Evolutionary conservation across 208 protist genomes (phyloP).

Genomic region (Leishmania lainsoni): DNA sequence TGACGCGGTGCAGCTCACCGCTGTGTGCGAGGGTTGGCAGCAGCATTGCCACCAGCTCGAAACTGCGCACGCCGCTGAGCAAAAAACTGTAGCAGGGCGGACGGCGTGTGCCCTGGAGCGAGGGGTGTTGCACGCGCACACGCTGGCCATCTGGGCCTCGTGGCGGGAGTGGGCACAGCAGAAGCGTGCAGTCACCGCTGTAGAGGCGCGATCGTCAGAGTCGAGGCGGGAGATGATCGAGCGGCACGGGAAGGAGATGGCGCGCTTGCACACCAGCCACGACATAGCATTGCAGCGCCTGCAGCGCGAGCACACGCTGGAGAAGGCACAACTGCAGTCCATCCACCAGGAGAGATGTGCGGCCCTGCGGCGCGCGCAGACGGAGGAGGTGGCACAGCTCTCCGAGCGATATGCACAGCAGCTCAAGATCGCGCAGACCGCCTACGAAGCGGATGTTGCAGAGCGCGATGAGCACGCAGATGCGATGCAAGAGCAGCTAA

Average conservation of each 20-base stretch:
- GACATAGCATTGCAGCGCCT: constrained; percentile 4
- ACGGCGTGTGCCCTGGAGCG: constrained; percentile 17
- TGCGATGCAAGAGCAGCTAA: constrained; percentile 6
- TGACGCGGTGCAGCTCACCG: constrained; percentile 27
- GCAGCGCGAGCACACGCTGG: constrained; percentile 13
- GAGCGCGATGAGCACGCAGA: constrained; percentile 1
- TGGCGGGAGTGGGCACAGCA: constrained; percentile 14
- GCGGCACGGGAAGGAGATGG: constrained; percentile 14
- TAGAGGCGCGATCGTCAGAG: not conserved
- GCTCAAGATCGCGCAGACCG: not conserved
- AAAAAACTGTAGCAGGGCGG: not conserved
- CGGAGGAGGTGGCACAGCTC: constrained; percentile 16
- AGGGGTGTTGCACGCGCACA: constrained; percentile 15
- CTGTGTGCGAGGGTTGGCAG: constrained; percentile 38
- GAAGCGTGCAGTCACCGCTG: not conserved
- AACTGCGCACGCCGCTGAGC: not conserved
- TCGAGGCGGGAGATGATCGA: not conserved
- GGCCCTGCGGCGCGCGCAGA: constrained; percentile 17
- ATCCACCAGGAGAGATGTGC: constrained; percentile 29
- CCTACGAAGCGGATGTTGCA: not conserved
- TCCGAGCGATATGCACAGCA: constrained; percentile 9
- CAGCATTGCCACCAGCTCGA: constrained; percentile 22
- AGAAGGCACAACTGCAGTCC: constrained; percentile 25
- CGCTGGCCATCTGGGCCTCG: not conserved
- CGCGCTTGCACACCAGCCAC: constrained; percentile 7